These are phyloP conservation scores for Trichoderma sp. DNA, from an alignment of 2,329 filamentous ascomycete species.

Conservation along the genomic window DNA sequence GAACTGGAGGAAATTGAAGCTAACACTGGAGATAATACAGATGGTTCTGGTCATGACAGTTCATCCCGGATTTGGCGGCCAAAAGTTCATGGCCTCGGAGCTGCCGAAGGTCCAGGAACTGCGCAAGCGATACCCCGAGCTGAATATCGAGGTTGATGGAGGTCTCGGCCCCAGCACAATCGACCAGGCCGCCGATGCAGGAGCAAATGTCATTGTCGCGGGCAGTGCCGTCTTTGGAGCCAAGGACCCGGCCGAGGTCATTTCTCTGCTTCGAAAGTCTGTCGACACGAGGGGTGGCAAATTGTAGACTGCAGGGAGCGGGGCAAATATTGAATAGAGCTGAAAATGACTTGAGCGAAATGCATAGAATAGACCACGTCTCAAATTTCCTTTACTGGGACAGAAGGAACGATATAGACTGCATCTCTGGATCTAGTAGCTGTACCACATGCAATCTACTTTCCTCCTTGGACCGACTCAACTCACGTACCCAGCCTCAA, in stretches of 20 bases:
- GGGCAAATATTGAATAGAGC: neutral
- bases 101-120: constrained; percentile 90
- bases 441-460: neutral
- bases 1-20: neutral
- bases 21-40: constrained; percentile 47
- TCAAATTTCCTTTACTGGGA: neutral
- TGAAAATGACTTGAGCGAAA: constrained; percentile 2
- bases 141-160: constrained; percentile 98
- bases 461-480: neutral
- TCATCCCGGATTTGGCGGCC: constrained; percentile 93
- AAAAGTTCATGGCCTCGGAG: constrained; percentile 97
- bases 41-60: constrained; percentile 99
- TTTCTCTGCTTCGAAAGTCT: constrained; percentile 74
- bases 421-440: neutral
- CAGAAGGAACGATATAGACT: neutral
- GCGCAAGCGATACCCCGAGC: constrained; percentile 78
- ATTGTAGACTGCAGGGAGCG: constrained; percentile 33
- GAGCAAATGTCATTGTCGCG: constrained; percentile 96
- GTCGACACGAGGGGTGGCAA: constrained; percentile 64
- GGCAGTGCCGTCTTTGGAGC: constrained; percentile 96
- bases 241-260: constrained; percentile 83
- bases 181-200: constrained; percentile 89
- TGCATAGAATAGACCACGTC: neutral
- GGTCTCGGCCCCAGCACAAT: constrained; percentile 87
- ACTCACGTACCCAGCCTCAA: neutral